phyloP scores from a whole-genome alignment of 352 stramenopile species.

The Globisporangium uncinulatum region DNA sequence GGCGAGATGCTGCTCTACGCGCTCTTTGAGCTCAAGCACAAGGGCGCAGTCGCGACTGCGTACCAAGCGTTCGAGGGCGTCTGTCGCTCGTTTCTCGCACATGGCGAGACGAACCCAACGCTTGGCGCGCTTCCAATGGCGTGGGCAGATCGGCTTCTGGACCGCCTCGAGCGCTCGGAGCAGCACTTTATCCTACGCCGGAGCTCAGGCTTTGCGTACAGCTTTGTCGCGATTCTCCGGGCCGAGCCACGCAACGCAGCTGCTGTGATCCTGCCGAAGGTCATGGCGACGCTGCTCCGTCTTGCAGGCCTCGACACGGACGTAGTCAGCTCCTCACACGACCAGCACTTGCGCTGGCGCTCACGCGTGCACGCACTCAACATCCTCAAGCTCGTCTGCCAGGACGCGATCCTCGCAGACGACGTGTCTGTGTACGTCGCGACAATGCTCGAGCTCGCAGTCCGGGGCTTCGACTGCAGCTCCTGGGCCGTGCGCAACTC shows the following conservation, averaged over 20 bases:
- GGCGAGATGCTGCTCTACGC: conserved; percentile 77
- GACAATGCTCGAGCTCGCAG: conserved; percentile 76
- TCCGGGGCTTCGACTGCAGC: conserved; percentile 79
- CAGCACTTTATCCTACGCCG: conserved; percentile 87
- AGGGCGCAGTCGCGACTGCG: conserved; percentile 78
- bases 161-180: conserved; percentile 65
- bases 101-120: conserved; percentile 46
- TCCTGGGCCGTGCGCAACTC: conserved; percentile 89
- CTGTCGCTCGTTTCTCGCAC: conserved; percentile 68
- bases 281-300: conserved; percentile 64
- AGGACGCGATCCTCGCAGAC: conserved; percentile 82
- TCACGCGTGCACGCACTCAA: conserved; percentile 84
- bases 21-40: conserved; percentile 87
- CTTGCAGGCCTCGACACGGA: conserved; percentile 62
- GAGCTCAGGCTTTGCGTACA: conserved; percentile 85
- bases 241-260: conserved; percentile 79
- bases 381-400: conserved; percentile 87
- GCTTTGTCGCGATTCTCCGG: conserved; percentile 84
- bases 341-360: conserved; percentile 61
- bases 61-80: conserved; percentile 84
- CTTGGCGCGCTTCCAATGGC: conserved; percentile 49
- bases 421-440: conserved; percentile 81
- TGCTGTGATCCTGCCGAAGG: conserved; percentile 66
- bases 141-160: conserved; percentile 74
- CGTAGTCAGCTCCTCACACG: conserved; percentile 27